Base-by-base conservation (phyloP, 139 green algal species). In the Gonium pectorale region DNA sequence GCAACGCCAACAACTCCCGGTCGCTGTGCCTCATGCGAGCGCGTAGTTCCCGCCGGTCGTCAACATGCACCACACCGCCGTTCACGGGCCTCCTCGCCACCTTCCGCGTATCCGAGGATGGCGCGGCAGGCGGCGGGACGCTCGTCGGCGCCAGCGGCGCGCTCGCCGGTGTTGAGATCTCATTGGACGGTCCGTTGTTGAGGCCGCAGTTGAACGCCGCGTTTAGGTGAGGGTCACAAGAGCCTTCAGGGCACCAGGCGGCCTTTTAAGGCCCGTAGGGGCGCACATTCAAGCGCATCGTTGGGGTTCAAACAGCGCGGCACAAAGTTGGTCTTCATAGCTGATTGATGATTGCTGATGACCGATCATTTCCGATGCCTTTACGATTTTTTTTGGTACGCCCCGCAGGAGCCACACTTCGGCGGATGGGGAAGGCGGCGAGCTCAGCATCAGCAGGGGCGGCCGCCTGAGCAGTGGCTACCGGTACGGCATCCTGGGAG, bases 41-140 rank as follows among this genome's bases (percentile, higher is more conserved):
- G 29, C 59, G 75, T 6, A 37, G 38, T 24, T 82, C 74, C 2
- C 31, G 13, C 5, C 56, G 74, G 5, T 81, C 75, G n/a, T 71
- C 75, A 19, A 59, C 59, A 17, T 59, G 72, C 52, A 63, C 56
- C 73, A 82, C 75, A 31, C 75, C 75, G 75, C 59, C 59, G 17
- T 71, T 72, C 54, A 82, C 75, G 0, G 75, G 56, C 41, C 59
- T 82, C 27, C 21, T 82, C 7, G 75, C 59, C 0, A 71, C 75
- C n/a, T 31, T 82, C 15, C 54, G 59, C 6, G 54, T 71, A 1
- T 82, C 75, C 11, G 41, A 2, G n/a, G 75, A 60, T 15, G 59
- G 59, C 9, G 67, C 40, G 38, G 66, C 37, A 29, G 69, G 44
- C 68, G 26, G 68, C 68, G 22, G 68, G 27, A 27, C 5, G 31